Conservation (phyloP, 2,329 filamentous ascomycete species). For the Exophiala sp. region DNA sequence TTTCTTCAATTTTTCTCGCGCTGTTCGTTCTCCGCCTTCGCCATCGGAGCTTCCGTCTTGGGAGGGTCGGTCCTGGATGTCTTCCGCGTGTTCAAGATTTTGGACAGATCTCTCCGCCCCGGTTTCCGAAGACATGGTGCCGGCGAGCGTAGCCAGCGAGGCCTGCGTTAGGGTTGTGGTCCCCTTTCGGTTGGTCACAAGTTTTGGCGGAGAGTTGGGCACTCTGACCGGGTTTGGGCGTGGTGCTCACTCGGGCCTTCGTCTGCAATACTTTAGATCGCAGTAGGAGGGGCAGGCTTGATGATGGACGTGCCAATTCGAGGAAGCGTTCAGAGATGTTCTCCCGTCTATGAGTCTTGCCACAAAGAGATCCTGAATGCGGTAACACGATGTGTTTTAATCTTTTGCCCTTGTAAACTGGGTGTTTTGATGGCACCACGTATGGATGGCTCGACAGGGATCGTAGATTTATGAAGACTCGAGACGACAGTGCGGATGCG, state of each 20-base stretch:
- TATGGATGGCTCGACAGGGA: no score
- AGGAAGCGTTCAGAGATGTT: background rate
- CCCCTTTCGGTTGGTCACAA: background rate
- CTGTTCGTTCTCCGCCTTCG: slow-evolving; percentile 48
- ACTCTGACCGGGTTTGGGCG: background rate
- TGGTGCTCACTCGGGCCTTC: background rate
- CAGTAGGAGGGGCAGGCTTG: background rate
- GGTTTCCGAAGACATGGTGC: slow-evolving; percentile 14
- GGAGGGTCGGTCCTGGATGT: slow-evolving; percentile 17
- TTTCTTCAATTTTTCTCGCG: slow-evolving; percentile 57
- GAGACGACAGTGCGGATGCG: no score
- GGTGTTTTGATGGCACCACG: no score
- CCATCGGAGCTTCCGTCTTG: slow-evolving; percentile 24
- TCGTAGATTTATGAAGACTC: no score
- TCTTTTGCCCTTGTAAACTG: no score
- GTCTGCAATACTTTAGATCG: background rate
- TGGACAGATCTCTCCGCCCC: background rate
- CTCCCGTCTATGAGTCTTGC: background rate
- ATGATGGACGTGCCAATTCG: background rate
- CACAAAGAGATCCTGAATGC: no score
- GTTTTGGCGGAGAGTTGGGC: background rate
- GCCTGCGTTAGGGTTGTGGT: background rate
- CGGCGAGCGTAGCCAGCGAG: background rate
- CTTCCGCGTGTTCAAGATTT: slow-evolving; percentile 1
- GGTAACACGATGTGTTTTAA: no score